Evolutionary conservation across 352 stramenopile genomes (phyloP), one percentile per base, ranked within the genome.

Genomic region (Globisporangium okanoganense): DNA sequence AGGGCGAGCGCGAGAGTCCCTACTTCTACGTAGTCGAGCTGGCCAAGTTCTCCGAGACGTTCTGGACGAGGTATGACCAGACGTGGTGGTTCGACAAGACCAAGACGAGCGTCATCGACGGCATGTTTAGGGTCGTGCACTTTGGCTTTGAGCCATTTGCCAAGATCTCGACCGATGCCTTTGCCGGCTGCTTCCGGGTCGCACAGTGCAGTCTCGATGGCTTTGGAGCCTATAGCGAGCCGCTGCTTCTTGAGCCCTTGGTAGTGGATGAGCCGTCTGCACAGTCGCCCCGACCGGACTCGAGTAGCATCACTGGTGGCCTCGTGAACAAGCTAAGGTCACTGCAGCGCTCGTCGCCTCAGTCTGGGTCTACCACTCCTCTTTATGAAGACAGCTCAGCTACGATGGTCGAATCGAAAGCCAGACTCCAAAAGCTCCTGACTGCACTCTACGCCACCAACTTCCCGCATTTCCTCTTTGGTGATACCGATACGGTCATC

Each of bases 11-110:
- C 18, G 64, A 71, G 49, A 64, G 69, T 2, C 78, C 79, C 7
- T 87, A 85, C 29, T 88, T 79, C 56, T 89, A 78, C 51, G 56
- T 86, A 9, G 72, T 93, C 9, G 81, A 93, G 58, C 56, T 90
- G 25, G 83, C 81, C 5, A 64, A 58, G 0, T 93, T 91, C 59
- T 76, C 76, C 4, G 63, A 79, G 59, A 85, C 81, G 4, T 93
- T 91, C 58, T 93, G 83, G 83, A 54, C 72, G 10, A 74, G 83
- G 16, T 93, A 93, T 61, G 82, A 91, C 45, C 75, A 71, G 41
- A 87, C 80, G 18, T 91, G 83, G 81, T 93, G 83, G 81, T 93
- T 93, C 56, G 75, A 91, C 52, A 87, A 88, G 78, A 87, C 76
- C 9, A 84, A 89, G 52, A 76, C 82, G 0, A 70, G 60, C 5